phyloP scores from a whole-genome alignment of 441 rosid species.

The Euphorbia schlechtendalii region DNA sequence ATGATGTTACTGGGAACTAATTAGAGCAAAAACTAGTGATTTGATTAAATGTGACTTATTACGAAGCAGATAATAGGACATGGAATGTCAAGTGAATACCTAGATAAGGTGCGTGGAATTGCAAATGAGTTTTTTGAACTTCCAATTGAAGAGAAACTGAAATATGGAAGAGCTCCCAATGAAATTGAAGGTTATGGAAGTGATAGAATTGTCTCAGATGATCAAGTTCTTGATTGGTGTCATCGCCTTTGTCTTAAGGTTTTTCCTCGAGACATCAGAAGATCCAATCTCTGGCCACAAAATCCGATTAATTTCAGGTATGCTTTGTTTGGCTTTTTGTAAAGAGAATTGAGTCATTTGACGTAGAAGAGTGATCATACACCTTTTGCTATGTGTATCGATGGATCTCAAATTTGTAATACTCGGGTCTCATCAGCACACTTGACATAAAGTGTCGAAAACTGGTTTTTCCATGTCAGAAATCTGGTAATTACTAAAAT shows the following conservation, averaged over 20 bases:
- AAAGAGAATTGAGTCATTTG: no score
- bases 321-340: no score
- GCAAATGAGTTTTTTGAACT: conserved; percentile 42
- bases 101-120: conserved; percentile 23
- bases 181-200: conserved; percentile 54
- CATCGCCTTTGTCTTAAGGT: conserved; percentile 4
- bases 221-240: conserved; percentile 10
- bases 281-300: conserved; percentile 40
- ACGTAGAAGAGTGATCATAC: no score
- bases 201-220: conserved; percentile 31
- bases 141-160: conserved; percentile 42
- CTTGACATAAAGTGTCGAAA: no score
- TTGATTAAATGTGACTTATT: no score
- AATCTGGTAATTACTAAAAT: no score
- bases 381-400: no score
- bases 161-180: conserved; percentile 33
- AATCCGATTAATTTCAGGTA: conserved; percentile 44
- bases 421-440: no score
- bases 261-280: conserved; percentile 34
- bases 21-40: no score
- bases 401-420: no score
- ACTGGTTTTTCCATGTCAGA: no score
- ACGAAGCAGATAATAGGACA: conserved; percentile 39
- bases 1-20: no score
- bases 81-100: conserved; percentile 38